These are phyloP conservation scores for Kwoniella sp. DNA, from an alignment of 768 basidiomycete genomes.

Conservation along the genomic window DNA sequence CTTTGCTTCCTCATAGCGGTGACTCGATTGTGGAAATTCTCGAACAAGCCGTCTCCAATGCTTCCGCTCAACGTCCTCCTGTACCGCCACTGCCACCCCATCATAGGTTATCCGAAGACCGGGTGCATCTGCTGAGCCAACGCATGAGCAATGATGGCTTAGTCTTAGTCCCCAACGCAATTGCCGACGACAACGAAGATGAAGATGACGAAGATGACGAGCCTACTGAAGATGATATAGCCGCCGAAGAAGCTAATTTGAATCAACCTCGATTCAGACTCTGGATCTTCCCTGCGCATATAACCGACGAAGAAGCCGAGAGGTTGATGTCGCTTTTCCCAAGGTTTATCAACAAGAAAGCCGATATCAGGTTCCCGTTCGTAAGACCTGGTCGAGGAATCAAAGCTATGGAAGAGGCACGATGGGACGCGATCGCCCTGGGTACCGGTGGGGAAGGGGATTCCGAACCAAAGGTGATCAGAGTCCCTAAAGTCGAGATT, in stretches of 20 bases:
- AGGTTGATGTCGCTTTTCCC: slow-evolving; percentile 75
- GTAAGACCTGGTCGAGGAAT: slow-evolving; percentile 40
- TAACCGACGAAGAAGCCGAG: slow-evolving; percentile 70
- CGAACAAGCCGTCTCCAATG: neutral
- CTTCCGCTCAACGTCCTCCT: neutral
- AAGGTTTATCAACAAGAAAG: slow-evolving; percentile 62
- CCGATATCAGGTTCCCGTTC: slow-evolving; percentile 62
- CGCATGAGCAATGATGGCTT: slow-evolving; percentile 17
- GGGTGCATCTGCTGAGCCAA: slow-evolving; percentile 19
- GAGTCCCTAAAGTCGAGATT: slow-evolving; percentile 56
- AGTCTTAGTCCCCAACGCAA: neutral
- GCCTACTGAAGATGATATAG: slow-evolving; percentile 59
- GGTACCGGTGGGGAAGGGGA: slow-evolving; percentile 5
- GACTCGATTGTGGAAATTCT: neutral
- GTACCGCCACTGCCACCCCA: neutral
- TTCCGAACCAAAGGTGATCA: slow-evolving; percentile 10
- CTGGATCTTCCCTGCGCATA: slow-evolving; percentile 75
- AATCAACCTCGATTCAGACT: slow-evolving; percentile 61
- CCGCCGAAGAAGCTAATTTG: slow-evolving; percentile 43
- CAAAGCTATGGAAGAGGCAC: slow-evolving; percentile 28
- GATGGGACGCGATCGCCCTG: slow-evolving; percentile 28
- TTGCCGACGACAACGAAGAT: neutral
- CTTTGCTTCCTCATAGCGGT: slow-evolving; percentile 20
- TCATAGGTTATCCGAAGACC: slow-evolving; percentile 22
- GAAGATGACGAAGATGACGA: slow-evolving; percentile 50